phyloP scores from a whole-genome alignment of 495 filamentous ascomycete genomes.

The Corynascus novoguineensis region DNA sequence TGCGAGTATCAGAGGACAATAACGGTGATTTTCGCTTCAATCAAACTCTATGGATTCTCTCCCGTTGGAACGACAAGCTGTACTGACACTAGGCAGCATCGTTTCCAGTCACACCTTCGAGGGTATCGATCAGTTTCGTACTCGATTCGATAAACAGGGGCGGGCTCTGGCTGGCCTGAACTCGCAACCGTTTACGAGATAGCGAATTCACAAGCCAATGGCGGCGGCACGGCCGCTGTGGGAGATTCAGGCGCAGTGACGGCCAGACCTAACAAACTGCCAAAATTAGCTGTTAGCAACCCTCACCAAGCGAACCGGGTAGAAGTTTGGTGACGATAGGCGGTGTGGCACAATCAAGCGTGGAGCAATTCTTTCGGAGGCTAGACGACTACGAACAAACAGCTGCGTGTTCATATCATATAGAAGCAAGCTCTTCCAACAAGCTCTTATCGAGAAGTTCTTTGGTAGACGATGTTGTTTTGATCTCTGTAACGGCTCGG shows the following conservation, averaged over 20 bases:
- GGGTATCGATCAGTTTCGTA: constrained; percentile 12
- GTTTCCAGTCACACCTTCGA: constrained; percentile 2
- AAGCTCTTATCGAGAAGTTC: too few species aligned
- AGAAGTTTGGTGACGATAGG: constrained; percentile 14
- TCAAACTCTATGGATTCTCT: constrained; percentile 8
- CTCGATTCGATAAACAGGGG: constrained; percentile 9
- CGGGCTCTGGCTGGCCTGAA: constrained; percentile 5
- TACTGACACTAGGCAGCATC: constrained; percentile 7
- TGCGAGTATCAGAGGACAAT: constrained; percentile 11
- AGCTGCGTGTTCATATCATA: constrained; percentile 12
- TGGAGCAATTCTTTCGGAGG: constrained; percentile 7
- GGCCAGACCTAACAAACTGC: constrained; percentile 5
- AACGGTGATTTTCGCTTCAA: constrained; percentile 8
- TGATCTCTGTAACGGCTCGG: background rate
- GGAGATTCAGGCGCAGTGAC: constrained; percentile 5
- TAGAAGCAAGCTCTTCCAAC: constrained; percentile 7
- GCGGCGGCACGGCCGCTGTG: background rate
- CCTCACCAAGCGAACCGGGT: constrained; percentile 2
- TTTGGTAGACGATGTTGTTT: constrained; percentile 5
- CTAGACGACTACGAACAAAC: background rate
- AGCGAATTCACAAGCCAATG: constrained; percentile 3
- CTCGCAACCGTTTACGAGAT: constrained; percentile 6
- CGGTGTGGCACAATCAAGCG: constrained; percentile 8
- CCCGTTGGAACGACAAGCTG: background rate
- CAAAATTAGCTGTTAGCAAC: constrained; percentile 8